Base-by-base conservation (phyloP, 768 basidiomycete species). In the Mycena vitilis region DNA sequence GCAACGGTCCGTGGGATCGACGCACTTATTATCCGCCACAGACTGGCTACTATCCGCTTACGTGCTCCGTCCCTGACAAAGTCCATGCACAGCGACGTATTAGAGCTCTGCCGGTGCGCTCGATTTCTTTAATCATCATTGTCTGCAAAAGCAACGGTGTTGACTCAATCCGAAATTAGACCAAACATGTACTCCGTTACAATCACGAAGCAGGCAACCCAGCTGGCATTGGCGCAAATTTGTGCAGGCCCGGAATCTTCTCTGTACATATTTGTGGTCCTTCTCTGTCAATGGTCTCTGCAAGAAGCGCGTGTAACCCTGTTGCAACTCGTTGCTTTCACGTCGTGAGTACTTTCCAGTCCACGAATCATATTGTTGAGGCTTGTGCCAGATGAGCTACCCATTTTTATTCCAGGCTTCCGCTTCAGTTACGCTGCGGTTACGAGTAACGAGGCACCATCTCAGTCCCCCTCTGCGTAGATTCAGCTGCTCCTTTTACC, bases 1-100 rank as follows among this genome's bases (percentile, higher is more conserved):
- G 73, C 63, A 13, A 69, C 72, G 20, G 52, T 74, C 30, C 71
- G 73, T 11, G 71, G 73, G 16, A 65, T 74, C 15, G 71, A 74
- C 37, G 51, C 52, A 11, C 22, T 74, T 11, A 22, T 69, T 13
- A 69, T 74, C 15, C 55, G 66, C 40, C 63, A 69, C 22, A 70
- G 63, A 65, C 23, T 74, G 4, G 53, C 61, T 40, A 63, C 65
- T n/a, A 71, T 73, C 34, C 56, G 56, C 4, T 25, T 8, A 3
- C 56, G 56, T n/a, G 16, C 18, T 2, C 38, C 47, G 8, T 25
- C 9, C 18, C 42, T 59, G 7, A 22, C 38, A n/a, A 13, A 13
- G 2, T 30, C 49, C 2, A 59, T 65, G 57, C 59, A 49, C 40
- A 25, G 45, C 16, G 64, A 59, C 57, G 20, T 65, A 51, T 4